These are phyloP conservation scores for Tubosaeta sp. DNA, from an alignment of 768 basidiomycete genomes.

Conservation along the genomic window DNA sequence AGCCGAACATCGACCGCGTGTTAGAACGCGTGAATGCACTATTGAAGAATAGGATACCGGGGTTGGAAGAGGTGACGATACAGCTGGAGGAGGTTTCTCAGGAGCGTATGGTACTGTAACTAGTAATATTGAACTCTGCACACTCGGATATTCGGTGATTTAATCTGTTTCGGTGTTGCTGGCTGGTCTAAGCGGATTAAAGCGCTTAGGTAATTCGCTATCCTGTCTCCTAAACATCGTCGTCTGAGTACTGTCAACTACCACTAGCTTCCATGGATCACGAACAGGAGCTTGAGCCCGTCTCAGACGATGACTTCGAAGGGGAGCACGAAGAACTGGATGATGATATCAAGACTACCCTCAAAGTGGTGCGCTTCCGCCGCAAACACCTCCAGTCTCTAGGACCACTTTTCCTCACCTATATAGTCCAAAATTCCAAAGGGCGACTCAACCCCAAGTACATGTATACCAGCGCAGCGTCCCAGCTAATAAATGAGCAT, in stretches of 20 bases:
- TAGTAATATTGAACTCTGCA: slow-evolving; percentile 5
- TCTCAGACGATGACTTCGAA: no score
- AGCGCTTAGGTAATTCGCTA: no score
- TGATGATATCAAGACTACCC: neutral
- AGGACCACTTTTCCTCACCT: neutral
- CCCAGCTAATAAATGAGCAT: neutral
- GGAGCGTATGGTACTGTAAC: slow-evolving; percentile 1
- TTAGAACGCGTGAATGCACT: slow-evolving; percentile 71
- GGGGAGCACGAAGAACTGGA: neutral
- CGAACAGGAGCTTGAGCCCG: no score
- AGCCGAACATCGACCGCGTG: slow-evolving; percentile 50
- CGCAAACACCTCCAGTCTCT: no score
- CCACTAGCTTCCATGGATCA: no score
- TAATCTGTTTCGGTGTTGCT: slow-evolving; percentile 1
- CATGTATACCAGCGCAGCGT: rapidly evolving
- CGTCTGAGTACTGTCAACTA: no score
- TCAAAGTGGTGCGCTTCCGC: no score
- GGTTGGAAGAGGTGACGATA: slow-evolving; percentile 85
- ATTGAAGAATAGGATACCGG: slow-evolving; percentile 68
- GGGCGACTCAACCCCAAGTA: neutral
- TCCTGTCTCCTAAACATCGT: no score
- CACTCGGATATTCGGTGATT: slow-evolving; percentile 15
- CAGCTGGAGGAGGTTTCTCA: slow-evolving; percentile 58
- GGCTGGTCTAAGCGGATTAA: no score
- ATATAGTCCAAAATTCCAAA: neutral